Evolutionary conservation across 371 early-diverging fungal species (phyloP), one percentile per base, ranked within the genome.

Genomic region (Mucor mucedo): DNA sequence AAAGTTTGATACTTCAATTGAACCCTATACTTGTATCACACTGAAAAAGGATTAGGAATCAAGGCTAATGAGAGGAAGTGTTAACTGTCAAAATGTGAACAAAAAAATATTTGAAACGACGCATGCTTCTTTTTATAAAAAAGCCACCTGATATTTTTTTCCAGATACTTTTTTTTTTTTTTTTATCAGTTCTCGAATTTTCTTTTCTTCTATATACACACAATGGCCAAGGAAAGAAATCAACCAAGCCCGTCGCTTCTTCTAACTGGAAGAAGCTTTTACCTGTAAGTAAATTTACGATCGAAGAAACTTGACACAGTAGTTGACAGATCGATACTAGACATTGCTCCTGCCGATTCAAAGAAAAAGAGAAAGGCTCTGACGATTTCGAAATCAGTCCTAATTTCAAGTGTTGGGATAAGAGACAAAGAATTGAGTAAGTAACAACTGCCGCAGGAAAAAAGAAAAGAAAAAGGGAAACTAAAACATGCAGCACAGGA

Each of bases 261-360:
- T 83, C 84, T 13, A 86, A 86, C 67, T 84, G 86, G 86, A 86
- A 84, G 53, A 76, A 75, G 47, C 63, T 84, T 2, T 58, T 75
- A 39, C 58, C 73, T 16, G 78, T 72, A 75, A 64, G 70, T 29
- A 13, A 35, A 35, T 1, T 8, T 35, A 4, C 35, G 35, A 35
- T 35, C 35, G 40, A 16, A 2, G n/a, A 2, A n/a, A 4, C 10
- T 5, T 16, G 14, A 14, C 30, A 29, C 29, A 6, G 7, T 39
- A 4, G 14, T 21, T 33, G 9, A 55, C 27, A 40, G 16, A 21
- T 30, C 10, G 45, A 6, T 4, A 13, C 1, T 35, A 58, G 69
- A 58, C 62, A 2, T 73, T 27, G 14, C 66, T 14, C 65, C 65
- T 5, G 13, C 35, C 39, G 48, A 50, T 21, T 39, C 29, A 40